These are phyloP conservation scores for Suillus ampliporus DNA, from an alignment of 768 basidiomycete genomes.

Conservation along the genomic window DNA sequence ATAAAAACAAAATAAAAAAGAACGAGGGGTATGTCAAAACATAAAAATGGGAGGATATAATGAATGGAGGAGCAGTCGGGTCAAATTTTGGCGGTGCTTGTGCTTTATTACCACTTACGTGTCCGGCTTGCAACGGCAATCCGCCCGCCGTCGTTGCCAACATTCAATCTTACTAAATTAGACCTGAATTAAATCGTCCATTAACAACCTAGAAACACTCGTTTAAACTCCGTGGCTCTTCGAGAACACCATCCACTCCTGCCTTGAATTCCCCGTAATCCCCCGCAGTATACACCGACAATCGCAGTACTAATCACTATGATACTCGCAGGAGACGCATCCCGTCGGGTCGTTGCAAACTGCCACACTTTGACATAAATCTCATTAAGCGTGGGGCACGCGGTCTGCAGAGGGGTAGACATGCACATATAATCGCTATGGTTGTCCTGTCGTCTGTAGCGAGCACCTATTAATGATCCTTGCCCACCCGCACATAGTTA, in stretches of 20 bases:
- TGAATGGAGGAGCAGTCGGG: background rate
- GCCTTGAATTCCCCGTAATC: constrained; percentile 3
- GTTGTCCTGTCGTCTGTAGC: background rate
- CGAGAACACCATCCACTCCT: no score
- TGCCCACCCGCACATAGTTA: background rate
- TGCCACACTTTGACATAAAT: no score
- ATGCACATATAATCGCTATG: no score
- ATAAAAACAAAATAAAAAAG: constrained; percentile 28
- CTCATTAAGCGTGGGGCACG: background rate
- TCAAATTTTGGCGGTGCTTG: constrained; percentile 6
- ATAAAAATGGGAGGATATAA: constrained; percentile 5
- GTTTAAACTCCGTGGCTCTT: constrained; percentile 18
- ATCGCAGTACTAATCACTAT: background rate
- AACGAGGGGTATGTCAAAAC: no score
- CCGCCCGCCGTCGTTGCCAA: constrained; percentile 8
- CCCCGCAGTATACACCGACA: background rate
- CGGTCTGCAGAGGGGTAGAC: no score
- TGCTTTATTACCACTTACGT: constrained; percentile 5
- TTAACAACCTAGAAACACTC: constrained; percentile 8
- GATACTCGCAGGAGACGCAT: background rate
- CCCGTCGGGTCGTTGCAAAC: background rate
- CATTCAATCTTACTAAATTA: no score
- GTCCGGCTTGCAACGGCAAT: constrained; percentile 1
- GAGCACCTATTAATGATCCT: background rate
- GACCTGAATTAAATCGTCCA: no score